These are phyloP conservation scores for Solanum rostratum DNA, from an alignment of 257 asterid genomes.

Conservation along the genomic window DNA sequence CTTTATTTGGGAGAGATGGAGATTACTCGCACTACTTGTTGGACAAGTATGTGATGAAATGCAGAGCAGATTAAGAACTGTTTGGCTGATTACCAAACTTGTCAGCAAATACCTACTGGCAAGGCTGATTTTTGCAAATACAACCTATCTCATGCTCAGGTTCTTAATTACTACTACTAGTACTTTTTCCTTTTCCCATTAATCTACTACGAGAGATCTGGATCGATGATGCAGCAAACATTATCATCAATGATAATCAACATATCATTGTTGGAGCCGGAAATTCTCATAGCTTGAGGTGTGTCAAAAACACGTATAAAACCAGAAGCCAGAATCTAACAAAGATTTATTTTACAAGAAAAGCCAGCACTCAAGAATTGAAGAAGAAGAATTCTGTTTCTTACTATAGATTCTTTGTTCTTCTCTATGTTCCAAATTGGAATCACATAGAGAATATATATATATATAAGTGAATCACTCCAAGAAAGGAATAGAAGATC, in stretches of 20 bases:
- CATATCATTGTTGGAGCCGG: no score
- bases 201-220: no score
- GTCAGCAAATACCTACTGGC: slow-evolving; percentile 5
- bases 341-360: neutral
- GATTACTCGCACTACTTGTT: slow-evolving; percentile 52
- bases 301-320: no score
- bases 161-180: neutral
- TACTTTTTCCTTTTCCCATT: no score
- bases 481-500: neutral
- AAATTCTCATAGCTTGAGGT: no score
- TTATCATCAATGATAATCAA: no score
- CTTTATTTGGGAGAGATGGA: slow-evolving; percentile 21
- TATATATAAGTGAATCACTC: neutral
- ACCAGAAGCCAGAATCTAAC: neutral
- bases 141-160: slow-evolving; percentile 31
- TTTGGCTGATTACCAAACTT: slow-evolving; percentile 26
- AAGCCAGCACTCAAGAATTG: neutral
- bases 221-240: no score
- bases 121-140: slow-evolving; percentile 9
- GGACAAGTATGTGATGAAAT: slow-evolving; percentile 39
- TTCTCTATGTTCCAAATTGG: neutral
- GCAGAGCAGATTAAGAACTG: slow-evolving; percentile 44
- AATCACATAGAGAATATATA: neutral
- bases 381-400: neutral
- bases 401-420: neutral